Evolutionary conservation across 345 rosid genomes (phyloP), one percentile per base, ranked within the genome.

Genomic region (Melastoma malabathricum): DNA sequence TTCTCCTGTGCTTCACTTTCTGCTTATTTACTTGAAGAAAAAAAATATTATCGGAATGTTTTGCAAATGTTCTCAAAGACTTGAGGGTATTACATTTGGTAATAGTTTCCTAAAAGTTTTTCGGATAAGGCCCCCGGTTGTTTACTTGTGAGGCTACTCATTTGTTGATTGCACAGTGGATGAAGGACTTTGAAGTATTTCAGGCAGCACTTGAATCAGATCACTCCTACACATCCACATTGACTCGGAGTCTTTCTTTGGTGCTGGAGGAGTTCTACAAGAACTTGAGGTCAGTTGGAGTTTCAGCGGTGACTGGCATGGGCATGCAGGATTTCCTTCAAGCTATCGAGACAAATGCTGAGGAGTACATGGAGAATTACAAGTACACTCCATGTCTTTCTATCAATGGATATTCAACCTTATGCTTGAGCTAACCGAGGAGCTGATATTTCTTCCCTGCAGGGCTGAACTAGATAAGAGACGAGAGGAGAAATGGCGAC

Each of bases 401-500:
- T 4, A 18, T 55, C 46, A 15, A 15, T 14, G 3, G 29, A n/a
- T 15, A 18, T 49, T 55, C 7, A 29, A 6, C 15, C 13, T 17
- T 44, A 9, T 58, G 18, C 23, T 22, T 16, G 39, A 43, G 43
- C 0, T 1, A 14, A 7, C 29, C 43, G 39, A 38, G 7, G 25
- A 22, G 18, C 41, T 50, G 20, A 49, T 38, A 34, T 52, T 20
- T 17, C 14, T 51, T 41, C 48, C 13, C 13, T 48, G 31, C 47
- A 63, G 67, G 57, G 57, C 67, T 38, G 67, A 63, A 44, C 67
- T 63, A 44, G 67, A 63, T 47, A 63, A 63, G 52, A 56, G 67
- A 20, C 56, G 52, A 46, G 61, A 15, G 20, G 67, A 63, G 56
- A 63, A 56, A 46, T 52, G 46, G 44, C 61, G 52, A 20, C 10